phyloP scores from a whole-genome alignment of 306 rosid genomes.

The Prosopis cineraria region DNA sequence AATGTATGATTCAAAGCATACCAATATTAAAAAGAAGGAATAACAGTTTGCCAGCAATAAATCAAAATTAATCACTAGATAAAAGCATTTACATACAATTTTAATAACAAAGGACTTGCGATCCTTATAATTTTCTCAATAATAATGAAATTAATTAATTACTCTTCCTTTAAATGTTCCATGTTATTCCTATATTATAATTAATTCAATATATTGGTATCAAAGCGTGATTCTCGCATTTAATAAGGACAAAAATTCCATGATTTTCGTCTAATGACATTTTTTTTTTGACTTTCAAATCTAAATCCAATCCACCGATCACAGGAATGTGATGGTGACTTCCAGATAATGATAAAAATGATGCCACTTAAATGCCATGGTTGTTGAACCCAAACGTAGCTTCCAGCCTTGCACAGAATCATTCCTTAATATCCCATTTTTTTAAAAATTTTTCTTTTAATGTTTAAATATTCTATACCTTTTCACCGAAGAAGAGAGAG shows the following conservation, averaged over 20 bases:
- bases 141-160: too few relatives aligned
- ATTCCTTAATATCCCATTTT: background rate
- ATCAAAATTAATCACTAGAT: too few relatives aligned
- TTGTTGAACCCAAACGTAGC: background rate
- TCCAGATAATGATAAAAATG: background rate
- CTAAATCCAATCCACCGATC: background rate
- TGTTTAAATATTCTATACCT: background rate
- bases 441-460: background rate
- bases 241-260: background rate
- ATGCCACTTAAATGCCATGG: background rate
- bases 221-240: background rate
- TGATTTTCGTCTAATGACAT: background rate
- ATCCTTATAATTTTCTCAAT: too few relatives aligned
- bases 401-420: constrained; percentile 2
- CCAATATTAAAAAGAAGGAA: too few relatives aligned
- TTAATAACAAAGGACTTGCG: too few relatives aligned
- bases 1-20: too few relatives aligned
- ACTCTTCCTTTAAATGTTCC: too few relatives aligned
- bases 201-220: background rate
- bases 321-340: background rate
- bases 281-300: constrained; percentile 8
- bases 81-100: too few relatives aligned
- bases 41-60: too few relatives aligned
- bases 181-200: too few relatives aligned
- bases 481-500: too few relatives aligned